These are phyloP conservation scores for Curvularia hawaiiensis DNA, from an alignment of 2,329 filamentous ascomycete species.

Conservation along the genomic window DNA sequence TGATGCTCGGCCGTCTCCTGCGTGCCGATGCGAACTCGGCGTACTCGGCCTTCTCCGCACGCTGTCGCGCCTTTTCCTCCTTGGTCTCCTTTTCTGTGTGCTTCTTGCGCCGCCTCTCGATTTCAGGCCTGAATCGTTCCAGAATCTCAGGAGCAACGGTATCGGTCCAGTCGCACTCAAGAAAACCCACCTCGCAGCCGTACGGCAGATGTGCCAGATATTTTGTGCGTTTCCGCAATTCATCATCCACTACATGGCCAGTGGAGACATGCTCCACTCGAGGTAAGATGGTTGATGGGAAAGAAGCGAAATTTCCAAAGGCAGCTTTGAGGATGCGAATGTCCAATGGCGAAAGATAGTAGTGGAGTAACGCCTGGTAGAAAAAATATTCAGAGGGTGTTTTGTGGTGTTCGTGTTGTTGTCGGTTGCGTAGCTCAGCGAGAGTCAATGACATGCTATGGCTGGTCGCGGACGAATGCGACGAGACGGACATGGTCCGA, in stretches of 20 bases:
- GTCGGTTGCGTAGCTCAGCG: slow-evolving; percentile 53
- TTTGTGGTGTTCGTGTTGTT: slow-evolving; percentile 52
- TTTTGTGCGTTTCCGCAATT: slow-evolving; percentile 79
- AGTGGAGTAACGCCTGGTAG: slow-evolving; percentile 84
- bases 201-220: slow-evolving; percentile 86
- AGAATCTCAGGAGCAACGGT: slow-evolving; percentile 78
- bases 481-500: slow-evolving; percentile 38
- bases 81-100: slow-evolving; percentile 83
- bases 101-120: slow-evolving; percentile 74
- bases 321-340: slow-evolving; percentile 91
- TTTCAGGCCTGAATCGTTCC: slow-evolving; percentile 75
- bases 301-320: slow-evolving; percentile 80
- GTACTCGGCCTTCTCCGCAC: slow-evolving; percentile 80
- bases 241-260: slow-evolving; percentile 85
- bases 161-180: slow-evolving; percentile 96
- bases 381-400: slow-evolving; percentile 73
- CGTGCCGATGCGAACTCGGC: slow-evolving; percentile 72
- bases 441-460: slow-evolving; percentile 49
- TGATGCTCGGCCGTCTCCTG: slow-evolving; percentile 60
- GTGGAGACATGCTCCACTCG: slow-evolving; percentile 88
- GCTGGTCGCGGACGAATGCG: slow-evolving; percentile 39
- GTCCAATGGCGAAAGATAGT: slow-evolving; percentile 88
- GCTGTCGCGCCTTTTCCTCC: slow-evolving; percentile 82
- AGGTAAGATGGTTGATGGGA: slow-evolving; percentile 84
- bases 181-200: slow-evolving; percentile 87